Conservation (phyloP, 352 stramenopile genomes). For the Globisporangium echinulatum region DNA sequence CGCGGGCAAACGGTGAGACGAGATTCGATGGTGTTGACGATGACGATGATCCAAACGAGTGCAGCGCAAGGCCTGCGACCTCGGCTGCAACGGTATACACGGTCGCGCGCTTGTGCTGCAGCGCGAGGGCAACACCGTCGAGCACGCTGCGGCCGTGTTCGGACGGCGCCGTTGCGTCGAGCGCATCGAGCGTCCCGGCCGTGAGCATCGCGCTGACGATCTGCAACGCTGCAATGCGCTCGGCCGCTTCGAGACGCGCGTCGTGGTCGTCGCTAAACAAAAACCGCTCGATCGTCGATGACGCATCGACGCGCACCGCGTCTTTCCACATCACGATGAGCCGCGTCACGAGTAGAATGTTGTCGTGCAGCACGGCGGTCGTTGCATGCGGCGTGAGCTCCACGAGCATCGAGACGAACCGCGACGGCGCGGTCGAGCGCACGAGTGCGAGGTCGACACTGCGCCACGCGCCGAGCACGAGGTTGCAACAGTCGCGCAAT, state of each 20-base stretch:
- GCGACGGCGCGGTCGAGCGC: constrained; percentile 16
- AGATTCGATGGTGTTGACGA: background rate
- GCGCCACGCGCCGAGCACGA: constrained; percentile 52
- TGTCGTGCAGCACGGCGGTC: constrained; percentile 60
- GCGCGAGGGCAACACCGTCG: constrained; percentile 41
- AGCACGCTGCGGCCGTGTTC: constrained; percentile 23
- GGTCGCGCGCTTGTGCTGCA: constrained; percentile 35
- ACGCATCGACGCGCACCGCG: constrained; percentile 28
- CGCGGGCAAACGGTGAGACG: constrained; percentile 19
- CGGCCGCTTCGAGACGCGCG: constrained; percentile 27
- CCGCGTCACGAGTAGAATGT: constrained; percentile 46
- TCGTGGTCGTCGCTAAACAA: constrained; percentile 28
- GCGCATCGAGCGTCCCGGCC: constrained; percentile 19
- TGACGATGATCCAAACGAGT: background rate
- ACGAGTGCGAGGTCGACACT: constrained; percentile 19
- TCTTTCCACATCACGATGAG: constrained; percentile 58
- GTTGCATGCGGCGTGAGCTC: constrained; percentile 45
- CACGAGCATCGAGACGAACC: constrained; percentile 55
- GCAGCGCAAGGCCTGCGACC: constrained; percentile 45
- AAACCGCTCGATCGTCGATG: constrained; percentile 25
- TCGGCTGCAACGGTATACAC: constrained; percentile 64
- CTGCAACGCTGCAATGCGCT: constrained; percentile 53
- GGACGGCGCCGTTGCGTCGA: constrained; percentile 15
- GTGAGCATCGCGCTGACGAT: constrained; percentile 53
- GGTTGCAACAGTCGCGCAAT: constrained; percentile 61